Percentiles rank a stretch among this genome's conserved stretches.
phyloP scores from a whole-genome alignment of 352 stramenopile genomes.

The Pythium aquatile region DNA sequence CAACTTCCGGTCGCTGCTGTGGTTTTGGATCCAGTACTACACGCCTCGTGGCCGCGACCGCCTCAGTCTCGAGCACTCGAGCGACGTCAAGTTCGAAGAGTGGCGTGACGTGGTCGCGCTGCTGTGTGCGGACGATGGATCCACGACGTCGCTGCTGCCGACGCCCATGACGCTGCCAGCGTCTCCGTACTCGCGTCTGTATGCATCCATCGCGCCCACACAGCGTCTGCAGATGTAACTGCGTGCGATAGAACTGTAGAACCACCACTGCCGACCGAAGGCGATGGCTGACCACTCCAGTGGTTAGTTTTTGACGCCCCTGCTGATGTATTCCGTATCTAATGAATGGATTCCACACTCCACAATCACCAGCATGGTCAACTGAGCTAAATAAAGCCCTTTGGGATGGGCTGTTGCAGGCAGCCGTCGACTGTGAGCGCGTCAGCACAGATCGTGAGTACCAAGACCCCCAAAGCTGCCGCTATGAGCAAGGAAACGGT shows the following conservation, averaged over 20 bases:
- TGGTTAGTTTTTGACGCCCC: conserved; percentile 2
- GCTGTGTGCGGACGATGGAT: conserved; percentile 92
- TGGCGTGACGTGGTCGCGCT: conserved; percentile 90
- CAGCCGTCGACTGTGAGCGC: background rate
- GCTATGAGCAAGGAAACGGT: conserved; percentile 17
- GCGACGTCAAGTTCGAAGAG: conserved; percentile 93
- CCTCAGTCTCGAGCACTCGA: conserved; percentile 94
- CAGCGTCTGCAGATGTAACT: conserved; percentile 1
- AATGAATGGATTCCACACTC: conserved; percentile 6
- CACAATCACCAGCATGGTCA: background rate
- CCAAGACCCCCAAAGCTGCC: background rate
- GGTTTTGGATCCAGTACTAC: conserved; percentile 97
- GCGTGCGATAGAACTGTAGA: background rate
- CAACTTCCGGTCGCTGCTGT: conserved; percentile 93
- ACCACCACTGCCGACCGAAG: background rate
- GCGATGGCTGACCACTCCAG: background rate
- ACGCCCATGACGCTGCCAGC: conserved; percentile 47
- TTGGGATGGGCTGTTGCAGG: background rate
- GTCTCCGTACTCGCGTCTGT: conserved; percentile 69
- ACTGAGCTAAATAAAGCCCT: background rate
- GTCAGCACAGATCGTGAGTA: background rate
- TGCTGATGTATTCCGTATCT: background rate
- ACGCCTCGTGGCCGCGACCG: conserved; percentile 91
- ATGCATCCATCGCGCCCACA: conserved; percentile 28
- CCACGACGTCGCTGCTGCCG: conserved; percentile 73